These are phyloP conservation scores for Ustulina deusta DNA, from an alignment of 2,329 filamentous ascomycete species.

Conservation along the genomic window DNA sequence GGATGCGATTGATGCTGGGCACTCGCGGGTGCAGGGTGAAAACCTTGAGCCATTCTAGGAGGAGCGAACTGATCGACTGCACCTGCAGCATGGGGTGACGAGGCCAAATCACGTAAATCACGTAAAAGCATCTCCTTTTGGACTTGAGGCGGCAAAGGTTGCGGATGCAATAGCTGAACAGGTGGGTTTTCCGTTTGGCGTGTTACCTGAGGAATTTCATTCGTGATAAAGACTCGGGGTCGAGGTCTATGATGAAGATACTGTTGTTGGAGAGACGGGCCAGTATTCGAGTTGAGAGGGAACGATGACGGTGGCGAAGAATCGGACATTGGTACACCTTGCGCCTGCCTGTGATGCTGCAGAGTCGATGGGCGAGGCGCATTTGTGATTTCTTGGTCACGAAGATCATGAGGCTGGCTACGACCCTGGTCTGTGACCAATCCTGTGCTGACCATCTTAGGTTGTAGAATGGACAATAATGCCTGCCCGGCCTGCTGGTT, in stretches of 20 bases:
- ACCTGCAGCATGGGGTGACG: constrained; percentile 49
- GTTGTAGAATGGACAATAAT: constrained; percentile 66
- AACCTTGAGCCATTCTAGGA: constrained; percentile 40
- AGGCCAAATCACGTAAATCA: constrained; percentile 53
- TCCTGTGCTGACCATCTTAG: constrained; percentile 48
- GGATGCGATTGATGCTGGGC: constrained; percentile 39
- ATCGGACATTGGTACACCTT: constrained; percentile 59
- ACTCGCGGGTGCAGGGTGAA: constrained; percentile 35
- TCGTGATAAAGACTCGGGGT: constrained; percentile 45
- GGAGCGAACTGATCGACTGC: constrained; percentile 39
- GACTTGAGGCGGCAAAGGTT: constrained; percentile 67
- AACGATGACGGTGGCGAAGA: constrained; percentile 64
- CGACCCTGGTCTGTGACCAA: constrained; percentile 40
- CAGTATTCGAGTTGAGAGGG: constrained; percentile 54
- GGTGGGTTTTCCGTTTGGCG: constrained; percentile 51
- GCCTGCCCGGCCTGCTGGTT: constrained; percentile 62
- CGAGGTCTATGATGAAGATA: constrained; percentile 42
- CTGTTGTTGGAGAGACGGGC: constrained; percentile 41
- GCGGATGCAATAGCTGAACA: constrained; percentile 58
- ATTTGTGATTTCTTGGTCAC: constrained; percentile 65
- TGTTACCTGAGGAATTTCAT: constrained; percentile 39
- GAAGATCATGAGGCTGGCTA: constrained; percentile 56
- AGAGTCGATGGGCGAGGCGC: constrained; percentile 67
- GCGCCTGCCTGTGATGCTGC: constrained; percentile 66
- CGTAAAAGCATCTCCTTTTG: constrained; percentile 64